Percentiles rank a stretch among this genome's conserved stretches.
These are phyloP conservation scores for Rhynchospora breviuscula DNA, from an alignment of 176 grass and related monocot species.

Conservation along the genomic window DNA sequence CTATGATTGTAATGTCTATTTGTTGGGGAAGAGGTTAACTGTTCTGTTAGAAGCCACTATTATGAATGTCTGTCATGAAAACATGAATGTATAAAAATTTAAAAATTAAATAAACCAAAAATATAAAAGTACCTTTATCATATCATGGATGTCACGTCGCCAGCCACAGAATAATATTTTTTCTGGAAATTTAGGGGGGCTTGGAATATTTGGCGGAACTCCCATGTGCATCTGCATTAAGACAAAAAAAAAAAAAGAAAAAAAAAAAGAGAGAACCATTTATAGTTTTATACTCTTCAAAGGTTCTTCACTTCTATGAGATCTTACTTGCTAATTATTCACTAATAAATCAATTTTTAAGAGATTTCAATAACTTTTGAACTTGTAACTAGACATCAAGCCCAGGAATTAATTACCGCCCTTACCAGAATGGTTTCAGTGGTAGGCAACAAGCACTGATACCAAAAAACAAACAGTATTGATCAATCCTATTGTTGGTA, in stretches of 20 bases:
- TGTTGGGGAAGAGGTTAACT: neutral
- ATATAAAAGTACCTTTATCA: constrained; percentile 85
- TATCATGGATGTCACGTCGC: constrained; percentile 98
- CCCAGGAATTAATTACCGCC: neutral
- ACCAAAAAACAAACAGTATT: neutral
- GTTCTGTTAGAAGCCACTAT: neutral
- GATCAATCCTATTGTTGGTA: neutral
- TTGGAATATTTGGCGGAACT: constrained; percentile 60
- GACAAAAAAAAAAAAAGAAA: constrained; percentile 30
- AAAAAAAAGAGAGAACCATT: constrained; percentile 27
- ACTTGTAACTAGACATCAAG: neutral
- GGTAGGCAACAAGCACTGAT: neutral
- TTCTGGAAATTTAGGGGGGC: constrained; percentile 89
- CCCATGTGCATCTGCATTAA: constrained; percentile 53
- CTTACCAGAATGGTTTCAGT: neutral
- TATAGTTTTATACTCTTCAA: neutral
- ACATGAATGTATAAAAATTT: neutral
- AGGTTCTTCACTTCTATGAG: neutral
- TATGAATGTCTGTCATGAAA: neutral
- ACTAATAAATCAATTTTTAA: neutral
- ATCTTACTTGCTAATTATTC: neutral
- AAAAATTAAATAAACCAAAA: neutral
- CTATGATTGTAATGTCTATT: neutral
- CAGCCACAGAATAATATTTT: constrained; percentile 98
- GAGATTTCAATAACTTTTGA: neutral